Evolutionary conservation across 148 eudicot genomes (phyloP), one percentile per base, ranked within the genome.

Genomic region (Simmondsia chinensis): DNA sequence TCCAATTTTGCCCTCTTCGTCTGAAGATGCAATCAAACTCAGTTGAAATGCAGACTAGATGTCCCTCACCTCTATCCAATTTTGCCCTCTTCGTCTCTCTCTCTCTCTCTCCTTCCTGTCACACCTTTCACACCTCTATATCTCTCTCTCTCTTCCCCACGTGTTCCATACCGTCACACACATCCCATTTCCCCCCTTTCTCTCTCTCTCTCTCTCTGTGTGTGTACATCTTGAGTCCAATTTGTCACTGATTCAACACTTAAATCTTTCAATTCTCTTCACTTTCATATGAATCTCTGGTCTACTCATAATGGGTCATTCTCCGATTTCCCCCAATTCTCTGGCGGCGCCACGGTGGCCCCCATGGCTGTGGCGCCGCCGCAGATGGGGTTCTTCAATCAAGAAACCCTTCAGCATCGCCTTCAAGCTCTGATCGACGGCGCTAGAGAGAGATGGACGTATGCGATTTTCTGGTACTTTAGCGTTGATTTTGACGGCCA

Each of bases 391-490:
- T 15, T 50, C 7, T 54, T 68, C 38, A 82, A 35, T 25, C 93
- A 70, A 9, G 99, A 91, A 7, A 62, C 72, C 6, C 77, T 91
- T 36, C 99, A 82, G 37, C 78, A 63, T 17, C 76, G 88, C 0
- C 83, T 91, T 6, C 94, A 82, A 18, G 46, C 86, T 0, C 41
- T 91, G 1, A 76, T 85, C 31, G 99, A 91, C 9, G 56, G 59
- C 1, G 64, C 72, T 0, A 36, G 49, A 0, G 68, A 73, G 50
- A 54, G 52, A 59, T 91, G 99, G 99, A 82, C 88, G 1, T 91
- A 91, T 61, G 99, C 95, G 7, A 86, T 91, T 27, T 91, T 82
- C 74, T 91, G 99, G 99, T 95, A 86, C 39, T 59, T 46, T 75
- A 43, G 69, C 33, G 29, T 41, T 2, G 83, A 69, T 20, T 46